phyloP scores from a whole-genome alignment of 305 asterid genomes.

The Fraxinus paxiana region DNA sequence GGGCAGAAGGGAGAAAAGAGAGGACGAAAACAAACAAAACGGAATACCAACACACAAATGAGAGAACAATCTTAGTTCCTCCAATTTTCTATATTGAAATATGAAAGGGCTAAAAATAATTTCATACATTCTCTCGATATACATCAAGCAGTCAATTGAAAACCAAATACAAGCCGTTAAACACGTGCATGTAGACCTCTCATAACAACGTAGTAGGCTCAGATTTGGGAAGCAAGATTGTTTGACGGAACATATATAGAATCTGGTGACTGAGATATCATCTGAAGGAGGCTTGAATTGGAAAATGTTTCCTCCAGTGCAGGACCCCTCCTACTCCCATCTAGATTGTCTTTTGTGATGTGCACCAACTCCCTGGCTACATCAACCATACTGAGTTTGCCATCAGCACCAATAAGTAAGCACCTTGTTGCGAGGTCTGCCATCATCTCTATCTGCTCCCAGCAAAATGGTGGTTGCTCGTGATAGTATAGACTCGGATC shows the following conservation, averaged over 20 bases:
- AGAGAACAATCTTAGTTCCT: neutral
- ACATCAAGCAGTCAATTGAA: neutral
- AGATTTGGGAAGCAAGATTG: constrained; percentile 22
- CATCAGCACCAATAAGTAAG: constrained; percentile 52
- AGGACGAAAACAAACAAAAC: neutral
- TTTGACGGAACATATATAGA: constrained; percentile 44
- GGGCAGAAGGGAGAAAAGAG: neutral
- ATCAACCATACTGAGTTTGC: constrained; percentile 51
- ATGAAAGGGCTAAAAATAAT: neutral
- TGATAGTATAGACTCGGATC: constrained; percentile 61
- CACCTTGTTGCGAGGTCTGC: constrained; percentile 73
- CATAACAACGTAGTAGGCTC: neutral
- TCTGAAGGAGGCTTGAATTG: constrained; percentile 72
- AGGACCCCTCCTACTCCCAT: constrained; percentile 43
- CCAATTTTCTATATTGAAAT: neutral
- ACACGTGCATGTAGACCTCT: neutral
- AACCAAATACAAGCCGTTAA: neutral
- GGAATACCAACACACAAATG: neutral
- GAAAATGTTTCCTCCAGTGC: constrained; percentile 68
- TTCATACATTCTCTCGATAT: neutral
- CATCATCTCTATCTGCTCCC: constrained; percentile 52
- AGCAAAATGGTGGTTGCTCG: constrained; percentile 43
- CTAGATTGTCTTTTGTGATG: constrained; percentile 33
- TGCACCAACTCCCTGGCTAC: constrained; percentile 57
- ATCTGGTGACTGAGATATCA: constrained; percentile 80